phyloP scores from a whole-genome alignment of 345 rosid genomes.

The Kandelia obovata region DNA sequence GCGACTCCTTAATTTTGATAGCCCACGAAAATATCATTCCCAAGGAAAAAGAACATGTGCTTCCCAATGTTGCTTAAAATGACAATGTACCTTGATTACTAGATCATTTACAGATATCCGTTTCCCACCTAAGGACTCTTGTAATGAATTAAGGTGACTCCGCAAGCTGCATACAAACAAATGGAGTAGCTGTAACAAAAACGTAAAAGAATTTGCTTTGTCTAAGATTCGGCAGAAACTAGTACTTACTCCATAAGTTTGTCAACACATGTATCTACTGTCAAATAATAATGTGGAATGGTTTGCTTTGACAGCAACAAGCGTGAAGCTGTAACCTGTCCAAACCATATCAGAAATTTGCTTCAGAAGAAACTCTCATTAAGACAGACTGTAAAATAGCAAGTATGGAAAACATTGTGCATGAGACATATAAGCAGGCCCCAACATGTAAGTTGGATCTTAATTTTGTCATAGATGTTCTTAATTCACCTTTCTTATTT shows the following conservation, averaged over 20 bases:
- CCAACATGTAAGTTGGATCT: neutral
- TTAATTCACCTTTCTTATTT: constrained; percentile 76
- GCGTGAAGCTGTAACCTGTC: constrained; percentile 91
- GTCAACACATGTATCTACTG: constrained; percentile 92
- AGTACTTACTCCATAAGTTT: constrained; percentile 75
- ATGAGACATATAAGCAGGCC: neutral
- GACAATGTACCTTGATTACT: constrained; percentile 74
- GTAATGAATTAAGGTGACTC: constrained; percentile 70
- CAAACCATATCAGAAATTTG: constrained; percentile 20
- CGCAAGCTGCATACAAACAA: constrained; percentile 54
- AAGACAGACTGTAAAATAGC: neutral
- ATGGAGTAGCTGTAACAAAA: constrained; percentile 14
- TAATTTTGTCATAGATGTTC: neutral
- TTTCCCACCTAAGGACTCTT: constrained; percentile 89
- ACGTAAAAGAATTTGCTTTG: neutral
- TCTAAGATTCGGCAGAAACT: constrained; percentile 6
- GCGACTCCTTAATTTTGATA: neutral
- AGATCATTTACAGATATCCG: constrained; percentile 91
- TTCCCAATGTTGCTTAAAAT: neutral
- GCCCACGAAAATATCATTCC: neutral
- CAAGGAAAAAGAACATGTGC: neutral
- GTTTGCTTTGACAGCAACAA: constrained; percentile 90
- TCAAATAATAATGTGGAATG: constrained; percentile 92
- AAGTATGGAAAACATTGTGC: neutral
- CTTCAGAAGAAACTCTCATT: constrained; percentile 5